Evolutionary conservation across 805 yeast species (phyloP).

Genomic region (Saturnispora galanensis): DNA sequence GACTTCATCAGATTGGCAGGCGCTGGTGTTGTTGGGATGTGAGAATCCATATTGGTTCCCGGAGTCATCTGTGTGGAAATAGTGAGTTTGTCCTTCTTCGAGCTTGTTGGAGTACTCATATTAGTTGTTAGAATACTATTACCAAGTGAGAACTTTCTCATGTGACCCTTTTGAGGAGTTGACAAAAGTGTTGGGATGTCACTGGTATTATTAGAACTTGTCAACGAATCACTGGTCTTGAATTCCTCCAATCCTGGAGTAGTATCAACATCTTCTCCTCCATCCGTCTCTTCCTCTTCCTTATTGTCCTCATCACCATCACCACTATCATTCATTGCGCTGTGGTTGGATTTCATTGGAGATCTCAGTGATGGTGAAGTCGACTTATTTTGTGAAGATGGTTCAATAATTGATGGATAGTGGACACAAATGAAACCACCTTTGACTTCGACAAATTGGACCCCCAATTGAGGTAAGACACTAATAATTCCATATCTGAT

Average conservation of each 20-base stretch:
- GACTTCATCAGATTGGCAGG: conserved; percentile 28
- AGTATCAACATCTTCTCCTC: background rate
- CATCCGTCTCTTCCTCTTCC: conserved; percentile 4
- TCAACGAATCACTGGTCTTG: conserved; percentile 15
- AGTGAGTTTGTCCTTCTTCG: conserved; percentile 34
- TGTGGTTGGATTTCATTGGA: conserved; percentile 2
- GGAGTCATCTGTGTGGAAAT: conserved; percentile 27
- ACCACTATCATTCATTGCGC: conserved; percentile 4
- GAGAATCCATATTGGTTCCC: conserved; percentile 31
- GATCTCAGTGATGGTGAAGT: conserved; percentile 8
- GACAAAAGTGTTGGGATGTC: conserved; percentile 10
- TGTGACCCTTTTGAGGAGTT: conserved; percentile 34
- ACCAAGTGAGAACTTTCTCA: conserved; percentile 57
- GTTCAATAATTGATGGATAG: conserved; percentile 35
- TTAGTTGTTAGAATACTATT: conserved; percentile 32
- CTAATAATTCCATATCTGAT: conserved; percentile 76
- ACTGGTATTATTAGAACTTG: conserved; percentile 17
- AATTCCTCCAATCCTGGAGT: background rate
- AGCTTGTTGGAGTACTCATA: conserved; percentile 16
- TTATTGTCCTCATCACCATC: conserved; percentile 13
- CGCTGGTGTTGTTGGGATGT: conserved; percentile 30
- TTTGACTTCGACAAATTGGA: conserved; percentile 76
- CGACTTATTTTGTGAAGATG: conserved; percentile 7
- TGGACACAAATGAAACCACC: conserved; percentile 90
- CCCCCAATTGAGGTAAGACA: conserved; percentile 66